Percentiles rank a stretch among this genome's conserved stretches.
Conservation (phyloP, 257 asterid species). For the Solanum tarijense region DNA sequence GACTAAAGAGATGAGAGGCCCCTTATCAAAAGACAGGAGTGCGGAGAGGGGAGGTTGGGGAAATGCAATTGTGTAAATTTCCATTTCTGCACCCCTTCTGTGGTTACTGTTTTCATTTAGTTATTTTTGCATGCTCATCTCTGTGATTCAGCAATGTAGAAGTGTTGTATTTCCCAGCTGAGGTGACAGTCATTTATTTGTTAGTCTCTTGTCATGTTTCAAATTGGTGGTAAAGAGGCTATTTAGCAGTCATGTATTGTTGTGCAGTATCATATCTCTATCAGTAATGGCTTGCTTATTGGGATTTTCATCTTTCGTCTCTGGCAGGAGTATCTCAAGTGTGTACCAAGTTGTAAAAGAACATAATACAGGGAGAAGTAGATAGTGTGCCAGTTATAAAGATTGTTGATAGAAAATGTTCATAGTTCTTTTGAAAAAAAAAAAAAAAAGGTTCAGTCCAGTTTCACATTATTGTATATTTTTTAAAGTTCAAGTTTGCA, state of each 20-base stretch:
- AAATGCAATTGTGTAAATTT: neutral
- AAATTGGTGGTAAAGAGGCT: neutral
- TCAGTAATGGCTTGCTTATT: neutral
- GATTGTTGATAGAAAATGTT: neutral
- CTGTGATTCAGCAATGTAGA: neutral
- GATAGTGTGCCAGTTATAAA: neutral
- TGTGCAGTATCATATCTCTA: neutral
- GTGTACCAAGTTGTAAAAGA: neutral
- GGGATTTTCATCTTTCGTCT: neutral
- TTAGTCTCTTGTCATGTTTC: neutral
- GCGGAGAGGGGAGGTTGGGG: neutral
- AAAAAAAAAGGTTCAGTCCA: neutral
- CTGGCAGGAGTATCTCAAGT: neutral
- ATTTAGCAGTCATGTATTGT: neutral
- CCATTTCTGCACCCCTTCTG: neutral
- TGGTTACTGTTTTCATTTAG: neutral
- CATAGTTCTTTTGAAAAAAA: neutral
- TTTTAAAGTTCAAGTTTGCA: neutral
- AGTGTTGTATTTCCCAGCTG: neutral
- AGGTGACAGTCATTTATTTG: neutral
- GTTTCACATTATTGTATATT: neutral
- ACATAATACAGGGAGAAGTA: neutral
- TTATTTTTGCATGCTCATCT: neutral
- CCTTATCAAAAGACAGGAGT: neutral
- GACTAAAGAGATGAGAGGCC: neutral